A percentile compares a stretch with the other conserved stretches of the same genome.
These are phyloP conservation scores for Fusarium vanettenii DNA, from an alignment of 2,329 filamentous ascomycete genomes.

Conservation along the genomic window DNA sequence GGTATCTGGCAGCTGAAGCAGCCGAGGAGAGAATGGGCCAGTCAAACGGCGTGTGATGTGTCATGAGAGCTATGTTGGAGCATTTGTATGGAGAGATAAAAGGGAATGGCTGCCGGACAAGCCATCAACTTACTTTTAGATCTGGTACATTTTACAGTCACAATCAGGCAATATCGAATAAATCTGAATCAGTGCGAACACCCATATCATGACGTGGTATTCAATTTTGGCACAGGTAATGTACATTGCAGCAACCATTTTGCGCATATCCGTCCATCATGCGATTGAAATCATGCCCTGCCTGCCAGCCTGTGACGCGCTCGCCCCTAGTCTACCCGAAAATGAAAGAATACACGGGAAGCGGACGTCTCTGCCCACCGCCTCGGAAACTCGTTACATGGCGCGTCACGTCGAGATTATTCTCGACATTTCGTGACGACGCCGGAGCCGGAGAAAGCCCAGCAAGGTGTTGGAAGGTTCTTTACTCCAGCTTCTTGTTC, in stretches of 20 bases:
- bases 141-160: background rate
- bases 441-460: background rate
- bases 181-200: background rate
- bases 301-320: constrained; percentile 10
- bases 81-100: background rate
- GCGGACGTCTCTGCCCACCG: constrained; percentile 10
- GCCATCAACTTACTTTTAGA: background rate
- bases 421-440: constrained; percentile 4
- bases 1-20: constrained; percentile 60
- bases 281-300: constrained; percentile 13
- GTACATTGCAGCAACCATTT: constrained; percentile 34
- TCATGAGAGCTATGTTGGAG: background rate
- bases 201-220: constrained; percentile 26
- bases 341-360: background rate
- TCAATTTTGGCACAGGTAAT: constrained; percentile 40
- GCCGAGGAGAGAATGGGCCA: constrained; percentile 49
- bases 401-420: constrained; percentile 1
- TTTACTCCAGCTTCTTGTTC: constrained; percentile 50
- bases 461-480: background rate
- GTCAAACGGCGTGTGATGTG: constrained; percentile 8
- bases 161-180: background rate
- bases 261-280: constrained; percentile 16
- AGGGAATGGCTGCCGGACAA: background rate
- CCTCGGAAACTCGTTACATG: constrained; percentile 18
- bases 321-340: constrained; percentile 30